These are phyloP conservation scores for Phlebopus sp. DNA, from an alignment of 1,284 basidiomycete genomes.

Conservation along the genomic window DNA sequence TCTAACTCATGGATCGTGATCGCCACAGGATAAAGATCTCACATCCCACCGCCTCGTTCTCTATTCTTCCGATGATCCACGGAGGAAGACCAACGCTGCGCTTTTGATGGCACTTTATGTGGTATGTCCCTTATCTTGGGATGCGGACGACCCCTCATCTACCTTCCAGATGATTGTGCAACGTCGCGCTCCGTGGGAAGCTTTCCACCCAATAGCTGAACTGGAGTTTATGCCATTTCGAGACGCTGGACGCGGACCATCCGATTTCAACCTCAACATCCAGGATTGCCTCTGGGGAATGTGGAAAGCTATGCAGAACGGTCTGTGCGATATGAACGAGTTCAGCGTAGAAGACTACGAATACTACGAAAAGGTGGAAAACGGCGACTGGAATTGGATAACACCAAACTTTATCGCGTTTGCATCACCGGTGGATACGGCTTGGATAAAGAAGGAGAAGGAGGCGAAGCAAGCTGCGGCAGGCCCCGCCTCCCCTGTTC, in stretches of 20 bases:
- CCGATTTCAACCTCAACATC: conserved; percentile 91
- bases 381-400: conserved; percentile 98
- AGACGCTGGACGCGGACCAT: conserved; percentile 91
- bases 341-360: conserved; percentile 92
- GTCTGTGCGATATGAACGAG: conserved; percentile 87
- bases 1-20: conserved; percentile 14
- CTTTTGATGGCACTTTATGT: conserved; percentile 89
- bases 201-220: conserved; percentile 88
- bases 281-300: conserved; percentile 95
- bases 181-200: conserved; percentile 90
- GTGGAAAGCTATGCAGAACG: conserved; percentile 90
- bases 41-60: conserved; percentile 75
- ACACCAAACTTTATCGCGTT: conserved; percentile 94
- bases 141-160: conserved; percentile 19
- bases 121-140: conserved; percentile 45
- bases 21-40: conserved; percentile 65
- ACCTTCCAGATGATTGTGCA: conserved; percentile 84
- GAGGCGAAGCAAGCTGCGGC: conserved; percentile 58
- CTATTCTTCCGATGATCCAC: conserved; percentile 84
- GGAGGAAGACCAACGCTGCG: conserved; percentile 91
- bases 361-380: conserved; percentile 91
- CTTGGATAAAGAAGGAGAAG: conserved; percentile 71
- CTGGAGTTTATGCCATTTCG: conserved; percentile 93
- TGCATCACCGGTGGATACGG: conserved; percentile 85
- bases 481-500: conserved; percentile 33